A percentile compares a stretch with the other conserved stretches of the same genome.
These are phyloP conservation scores for Infundibulicybe gibba DNA, from an alignment of 768 basidiomycete genomes.

Conservation along the genomic window DNA sequence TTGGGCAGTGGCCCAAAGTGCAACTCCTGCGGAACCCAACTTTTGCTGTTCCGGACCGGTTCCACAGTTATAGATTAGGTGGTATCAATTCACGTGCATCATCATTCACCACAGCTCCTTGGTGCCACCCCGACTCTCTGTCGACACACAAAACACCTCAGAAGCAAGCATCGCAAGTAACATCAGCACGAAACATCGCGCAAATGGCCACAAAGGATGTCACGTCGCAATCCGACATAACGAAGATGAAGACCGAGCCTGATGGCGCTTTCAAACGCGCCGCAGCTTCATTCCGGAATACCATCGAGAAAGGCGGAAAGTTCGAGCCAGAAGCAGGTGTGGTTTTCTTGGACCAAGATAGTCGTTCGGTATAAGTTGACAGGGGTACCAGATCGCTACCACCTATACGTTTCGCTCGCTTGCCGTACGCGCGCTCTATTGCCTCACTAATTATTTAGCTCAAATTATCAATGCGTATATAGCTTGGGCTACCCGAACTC, in stretches of 20 bases:
- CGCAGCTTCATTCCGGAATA: slow-evolving; percentile 49
- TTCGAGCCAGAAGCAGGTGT: slow-evolving; percentile 70
- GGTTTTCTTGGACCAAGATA: slow-evolving; percentile 9
- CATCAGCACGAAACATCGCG: too few relatives aligned
- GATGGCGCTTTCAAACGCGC: slow-evolving; percentile 71
- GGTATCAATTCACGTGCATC: too few relatives aligned
- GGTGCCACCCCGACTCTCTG: too few relatives aligned
- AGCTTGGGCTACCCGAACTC: slow-evolving; percentile 92
- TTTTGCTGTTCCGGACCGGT: too few relatives aligned
- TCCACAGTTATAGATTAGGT: too few relatives aligned
- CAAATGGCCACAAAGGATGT: slow-evolving; percentile 28
- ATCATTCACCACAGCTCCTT: too few relatives aligned
- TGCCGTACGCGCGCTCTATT: slow-evolving; percentile 56
- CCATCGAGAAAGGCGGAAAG: slow-evolving; percentile 37
- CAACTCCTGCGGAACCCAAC: too few relatives aligned
- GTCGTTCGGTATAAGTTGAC: background rate
- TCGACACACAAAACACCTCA: too few relatives aligned
- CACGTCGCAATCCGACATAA: slow-evolving; percentile 46
- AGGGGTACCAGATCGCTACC: slow-evolving; percentile 70
- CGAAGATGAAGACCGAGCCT: slow-evolving; percentile 44
- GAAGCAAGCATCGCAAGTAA: too few relatives aligned
- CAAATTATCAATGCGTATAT: background rate
- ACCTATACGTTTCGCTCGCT: slow-evolving; percentile 82
- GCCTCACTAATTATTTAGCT: background rate
- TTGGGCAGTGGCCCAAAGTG: too few relatives aligned